Conservation (phyloP, 768 basidiomycete species). For the Naganishia onofrii region DNA sequence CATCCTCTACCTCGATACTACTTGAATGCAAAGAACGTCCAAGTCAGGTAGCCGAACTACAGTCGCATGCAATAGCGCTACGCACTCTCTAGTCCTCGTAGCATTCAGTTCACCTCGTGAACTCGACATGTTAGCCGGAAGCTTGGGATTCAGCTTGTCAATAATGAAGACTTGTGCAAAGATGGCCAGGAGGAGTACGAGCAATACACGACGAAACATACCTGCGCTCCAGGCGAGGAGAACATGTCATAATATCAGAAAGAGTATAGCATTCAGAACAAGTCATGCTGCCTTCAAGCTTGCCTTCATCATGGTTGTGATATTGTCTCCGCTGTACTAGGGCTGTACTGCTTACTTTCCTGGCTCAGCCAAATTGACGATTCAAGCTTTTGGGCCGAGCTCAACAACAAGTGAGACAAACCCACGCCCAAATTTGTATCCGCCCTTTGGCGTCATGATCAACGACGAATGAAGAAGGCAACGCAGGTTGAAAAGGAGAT, state of each 20-base stretch:
- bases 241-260: background rate
- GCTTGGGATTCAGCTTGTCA: constrained; percentile 8
- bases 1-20: constrained; percentile 51
- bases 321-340: background rate
- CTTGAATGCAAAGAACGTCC: no score
- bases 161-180: constrained; percentile 9
- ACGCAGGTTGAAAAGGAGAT: no score
- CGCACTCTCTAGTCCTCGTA: background rate
- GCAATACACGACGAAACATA: constrained; percentile 1
- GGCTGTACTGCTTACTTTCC: no score
- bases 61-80: background rate
- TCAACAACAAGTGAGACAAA: background rate
- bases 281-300: no score
- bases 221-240: background rate
- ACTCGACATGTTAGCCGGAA: background rate
- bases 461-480: no score
- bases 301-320: no score
- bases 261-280: background rate
- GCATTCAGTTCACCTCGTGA: background rate
- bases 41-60: background rate
- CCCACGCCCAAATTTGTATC: background rate
- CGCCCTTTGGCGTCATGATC: background rate
- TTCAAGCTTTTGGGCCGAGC: background rate
- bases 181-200: constrained; percentile 3
- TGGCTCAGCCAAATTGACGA: no score